Conservation (phyloP, 1,139 yeast genomes). For the Blastobotrys aristatus region DNA sequence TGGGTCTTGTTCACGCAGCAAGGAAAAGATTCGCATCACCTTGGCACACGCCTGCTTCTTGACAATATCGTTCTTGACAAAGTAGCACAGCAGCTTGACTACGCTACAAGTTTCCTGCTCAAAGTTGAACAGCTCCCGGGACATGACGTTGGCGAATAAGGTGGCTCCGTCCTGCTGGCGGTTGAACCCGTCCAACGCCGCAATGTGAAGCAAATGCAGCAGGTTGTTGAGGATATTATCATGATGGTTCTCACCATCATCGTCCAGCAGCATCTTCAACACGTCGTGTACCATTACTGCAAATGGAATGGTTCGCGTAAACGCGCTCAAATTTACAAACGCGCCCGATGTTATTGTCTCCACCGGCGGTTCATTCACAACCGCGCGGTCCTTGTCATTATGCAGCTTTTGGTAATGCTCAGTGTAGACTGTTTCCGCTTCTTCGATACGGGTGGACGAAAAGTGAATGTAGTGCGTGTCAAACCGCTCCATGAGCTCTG, state of each 20-base stretch:
- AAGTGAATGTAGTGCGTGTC: conserved; percentile 84
- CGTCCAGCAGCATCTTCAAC: conserved; percentile 24
- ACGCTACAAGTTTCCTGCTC: conserved; percentile 11
- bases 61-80: conserved; percentile 12
- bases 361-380: conserved; percentile 36
- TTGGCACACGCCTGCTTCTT: conserved; percentile 11
- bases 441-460: conserved; percentile 74
- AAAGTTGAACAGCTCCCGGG: conserved; percentile 13
- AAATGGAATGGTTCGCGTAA: conserved; percentile 35
- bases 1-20: conserved; percentile 16
- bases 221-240: conserved; percentile 56
- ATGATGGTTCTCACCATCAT: conserved; percentile 34
- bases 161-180: not conserved
- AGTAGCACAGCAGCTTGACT: conserved; percentile 12
- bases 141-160: conserved; percentile 9
- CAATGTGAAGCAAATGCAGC: conserved; percentile 66
- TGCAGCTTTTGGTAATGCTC: conserved; percentile 25
- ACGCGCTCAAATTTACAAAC: conserved; percentile 31
- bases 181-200: conserved; percentile 37
- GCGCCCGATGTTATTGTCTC: conserved; percentile 32
- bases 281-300: conserved; percentile 28
- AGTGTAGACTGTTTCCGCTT: conserved; percentile 52
- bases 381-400: conserved; percentile 24
- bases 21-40: conserved; percentile 17
- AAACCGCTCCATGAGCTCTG: conserved; percentile 47